phyloP scores from a whole-genome alignment of 1,139 yeast genomes.

The Kodamaea fungicola region DNA sequence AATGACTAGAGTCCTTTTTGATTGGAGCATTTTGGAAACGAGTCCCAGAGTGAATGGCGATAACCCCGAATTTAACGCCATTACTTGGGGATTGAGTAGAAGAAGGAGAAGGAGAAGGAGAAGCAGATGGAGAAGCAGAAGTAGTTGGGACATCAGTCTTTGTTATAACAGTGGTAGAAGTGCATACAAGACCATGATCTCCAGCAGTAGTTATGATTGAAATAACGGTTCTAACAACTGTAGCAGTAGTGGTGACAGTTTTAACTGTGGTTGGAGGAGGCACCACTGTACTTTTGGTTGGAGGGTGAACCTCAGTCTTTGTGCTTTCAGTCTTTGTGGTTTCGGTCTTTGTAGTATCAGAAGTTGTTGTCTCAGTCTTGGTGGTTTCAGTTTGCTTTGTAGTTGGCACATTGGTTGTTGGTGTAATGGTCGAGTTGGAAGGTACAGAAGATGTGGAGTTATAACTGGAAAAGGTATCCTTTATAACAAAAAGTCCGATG shows the following conservation, averaged over 20 bases:
- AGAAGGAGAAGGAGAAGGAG: background rate
- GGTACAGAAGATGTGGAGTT: background rate
- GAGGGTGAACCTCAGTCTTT: no score
- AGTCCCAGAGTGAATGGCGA: conserved; percentile 21
- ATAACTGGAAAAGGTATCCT: background rate
- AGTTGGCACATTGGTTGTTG: background rate
- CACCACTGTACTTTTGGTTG: no score
- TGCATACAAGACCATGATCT: no score
- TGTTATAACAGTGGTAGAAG: background rate
- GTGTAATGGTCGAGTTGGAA: background rate
- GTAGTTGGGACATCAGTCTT: background rate
- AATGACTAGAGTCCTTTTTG: conserved; percentile 26
- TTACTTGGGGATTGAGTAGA: background rate
- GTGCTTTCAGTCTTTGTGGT: no score
- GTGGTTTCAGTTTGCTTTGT: no score
- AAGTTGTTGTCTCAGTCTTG: no score
- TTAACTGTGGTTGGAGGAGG: no score
- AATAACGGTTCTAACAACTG: no score
- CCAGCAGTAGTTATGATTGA: no score
- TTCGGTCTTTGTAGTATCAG: no score
- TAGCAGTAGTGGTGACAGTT: no score
- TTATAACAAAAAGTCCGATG: conserved; percentile 10
- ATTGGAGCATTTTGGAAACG: conserved; percentile 20
- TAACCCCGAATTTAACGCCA: conserved; percentile 13
- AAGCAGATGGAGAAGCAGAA: background rate